Base-by-base conservation (phyloP, 768 basidiomycete genomes). In the Panellus pusillus region DNA sequence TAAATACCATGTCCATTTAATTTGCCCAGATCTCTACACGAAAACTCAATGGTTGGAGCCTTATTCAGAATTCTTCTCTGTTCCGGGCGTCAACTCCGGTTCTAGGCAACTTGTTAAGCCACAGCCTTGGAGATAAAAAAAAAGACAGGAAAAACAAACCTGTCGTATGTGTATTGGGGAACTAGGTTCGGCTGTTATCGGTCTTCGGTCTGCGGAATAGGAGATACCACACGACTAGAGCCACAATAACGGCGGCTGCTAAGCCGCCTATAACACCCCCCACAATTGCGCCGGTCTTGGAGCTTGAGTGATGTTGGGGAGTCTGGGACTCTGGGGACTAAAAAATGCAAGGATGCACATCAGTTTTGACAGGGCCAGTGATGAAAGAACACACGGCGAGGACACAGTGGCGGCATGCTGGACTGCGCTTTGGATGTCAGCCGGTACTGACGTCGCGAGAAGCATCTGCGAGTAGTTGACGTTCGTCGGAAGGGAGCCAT, bases 391-490 rank as follows among this genome's bases (percentile, higher is more conserved):
- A 4, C 39, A 20, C 39, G 19, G 17, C n/a, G n/a, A n/a, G 11
- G 13, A 18, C 12, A 2, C 13, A 40, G 39, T 9, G n/a, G 39
- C 37, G 5, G 47, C 47, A n/a, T 28, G 18, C n/a, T 48, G 36
- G 6, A 48, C 37, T 15, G 55, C 55, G 6, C 24, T 28, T 35
- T 43, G 27, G 18, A 57, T 47, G 24, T 57, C 55, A 14, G 17
- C 39, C 1, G 55, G 50, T 1, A 57, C 50, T 15, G 45, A 17
- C 8, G 55, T 57, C 24, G 55, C 55, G 32, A 18, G 6, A 13
- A 52, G 17, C 50, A 57, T 52, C 46, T 57, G 55, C 17, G n/a
- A 3, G 42, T 57, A 57, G 15, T 57, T 52, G 6, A 57, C 55
- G 11, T 47, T 47, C 13, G 50, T 52, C n/a, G 55, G 55, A 27